These are phyloP conservation scores for Pseudogymnoascus sp. DNA, from an alignment of 2,329 filamentous ascomycete species.

Conservation along the genomic window DNA sequence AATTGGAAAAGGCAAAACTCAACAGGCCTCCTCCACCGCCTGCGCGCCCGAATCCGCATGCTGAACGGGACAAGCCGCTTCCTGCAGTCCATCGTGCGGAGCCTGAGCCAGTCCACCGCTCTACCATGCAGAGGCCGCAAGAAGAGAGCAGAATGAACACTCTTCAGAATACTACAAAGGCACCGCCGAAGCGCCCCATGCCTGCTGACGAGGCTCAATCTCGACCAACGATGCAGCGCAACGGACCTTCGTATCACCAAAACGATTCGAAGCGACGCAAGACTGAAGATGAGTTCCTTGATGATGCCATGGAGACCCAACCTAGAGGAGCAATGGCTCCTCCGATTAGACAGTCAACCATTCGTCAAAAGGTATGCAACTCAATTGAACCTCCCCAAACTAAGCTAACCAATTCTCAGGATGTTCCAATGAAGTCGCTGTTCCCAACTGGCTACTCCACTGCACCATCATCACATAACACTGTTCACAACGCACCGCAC, in stretches of 20 bases:
- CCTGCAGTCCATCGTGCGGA: constrained; percentile 23
- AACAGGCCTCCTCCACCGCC: constrained; percentile 55
- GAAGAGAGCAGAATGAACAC: constrained; percentile 57
- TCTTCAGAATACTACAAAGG: constrained; percentile 58
- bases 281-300: constrained; percentile 59
- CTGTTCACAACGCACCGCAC: constrained; percentile 56
- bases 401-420: constrained; percentile 55
- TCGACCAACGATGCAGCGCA: constrained; percentile 42
- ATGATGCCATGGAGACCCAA: constrained; percentile 53
- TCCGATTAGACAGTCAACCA: constrained; percentile 72
- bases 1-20: constrained; percentile 56
- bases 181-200: constrained; percentile 65
- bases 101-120: constrained; percentile 43
- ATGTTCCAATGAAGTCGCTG: constrained; percentile 50
- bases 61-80: constrained; percentile 26
- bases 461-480: constrained; percentile 17
- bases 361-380: constrained; percentile 35
- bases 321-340: constrained; percentile 67
- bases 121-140: constrained; percentile 41
- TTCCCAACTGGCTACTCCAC: constrained; percentile 54
- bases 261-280: constrained; percentile 61
- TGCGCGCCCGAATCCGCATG: constrained; percentile 43
- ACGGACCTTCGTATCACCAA: constrained; percentile 60
- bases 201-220: constrained; percentile 43
- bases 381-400: constrained; percentile 36